Evolutionary conservation across 2,329 filamentous ascomycete species (phyloP).

Genomic region (Verticillium nonalfalfae): DNA sequence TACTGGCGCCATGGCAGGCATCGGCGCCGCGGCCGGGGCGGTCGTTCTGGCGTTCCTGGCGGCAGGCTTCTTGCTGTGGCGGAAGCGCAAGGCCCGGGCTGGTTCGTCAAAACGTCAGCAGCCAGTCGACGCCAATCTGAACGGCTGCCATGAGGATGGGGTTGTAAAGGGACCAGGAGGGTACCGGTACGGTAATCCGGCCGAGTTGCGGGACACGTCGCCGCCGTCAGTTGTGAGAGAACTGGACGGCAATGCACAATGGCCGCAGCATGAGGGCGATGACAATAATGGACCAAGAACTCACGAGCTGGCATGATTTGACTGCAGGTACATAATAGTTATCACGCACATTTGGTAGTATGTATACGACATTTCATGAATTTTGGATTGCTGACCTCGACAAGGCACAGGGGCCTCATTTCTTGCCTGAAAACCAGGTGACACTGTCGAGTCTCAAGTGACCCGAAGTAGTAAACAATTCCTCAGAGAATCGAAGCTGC

Average conservation of each 20-base stretch:
- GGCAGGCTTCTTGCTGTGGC: slow-evolving; percentile 16
- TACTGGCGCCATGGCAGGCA: slow-evolving; percentile 25
- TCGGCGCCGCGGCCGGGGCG: slow-evolving; percentile 22
- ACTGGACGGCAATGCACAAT: background rate
- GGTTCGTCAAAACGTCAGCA: background rate
- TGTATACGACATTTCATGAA: no score
- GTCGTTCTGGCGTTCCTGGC: slow-evolving; percentile 14
- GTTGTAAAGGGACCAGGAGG: background rate
- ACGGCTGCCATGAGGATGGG: background rate
- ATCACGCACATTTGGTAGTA: no score
- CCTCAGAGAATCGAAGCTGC: no score
- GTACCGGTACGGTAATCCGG: background rate
- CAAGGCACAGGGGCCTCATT: no score
- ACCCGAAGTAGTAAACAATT: no score
- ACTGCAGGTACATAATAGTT: no score
- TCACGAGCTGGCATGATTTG: no score
- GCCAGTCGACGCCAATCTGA: background rate
- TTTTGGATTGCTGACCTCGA: no score
- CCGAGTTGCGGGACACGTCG: background rate
- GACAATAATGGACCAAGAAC: no score
- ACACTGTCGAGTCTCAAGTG: no score
- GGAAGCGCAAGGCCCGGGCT: background rate
- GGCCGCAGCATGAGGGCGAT: no score
- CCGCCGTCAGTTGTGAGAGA: background rate
- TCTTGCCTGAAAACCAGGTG: no score